These are phyloP conservation scores for Candida tetrigidarum DNA, from an alignment of 1,139 yeast genomes.

Conservation along the genomic window DNA sequence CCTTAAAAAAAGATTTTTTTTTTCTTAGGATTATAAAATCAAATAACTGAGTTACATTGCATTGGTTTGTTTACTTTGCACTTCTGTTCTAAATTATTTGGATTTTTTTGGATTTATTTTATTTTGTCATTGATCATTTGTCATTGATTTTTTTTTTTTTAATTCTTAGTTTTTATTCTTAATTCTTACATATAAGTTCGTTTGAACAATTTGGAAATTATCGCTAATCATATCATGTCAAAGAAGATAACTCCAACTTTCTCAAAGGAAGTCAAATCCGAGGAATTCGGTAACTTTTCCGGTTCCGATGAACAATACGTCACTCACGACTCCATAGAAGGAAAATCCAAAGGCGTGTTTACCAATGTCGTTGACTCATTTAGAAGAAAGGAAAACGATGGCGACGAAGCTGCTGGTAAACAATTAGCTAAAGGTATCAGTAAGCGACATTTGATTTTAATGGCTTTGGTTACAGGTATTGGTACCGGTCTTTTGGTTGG, in stretches of 20 bases:
- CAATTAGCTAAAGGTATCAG: conserved; percentile 37
- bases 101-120: background rate
- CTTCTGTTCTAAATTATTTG: background rate
- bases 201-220: background rate
- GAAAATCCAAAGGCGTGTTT: conserved; percentile 20
- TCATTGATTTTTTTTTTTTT: background rate
- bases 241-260: conserved; percentile 3
- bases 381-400: conserved; percentile 25
- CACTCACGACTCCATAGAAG: conserved; percentile 9
- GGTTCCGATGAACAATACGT: conserved; percentile 17
- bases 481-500: conserved; percentile 50
- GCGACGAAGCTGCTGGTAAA: conserved; percentile 29
- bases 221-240: conserved; percentile 1
- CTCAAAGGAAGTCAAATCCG: conserved; percentile 11
- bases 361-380: conserved; percentile 36
- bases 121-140: background rate
- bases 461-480: conserved; percentile 45
- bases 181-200: background rate
- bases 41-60: too few species aligned
- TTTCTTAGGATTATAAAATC: too few species aligned
- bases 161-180: background rate
- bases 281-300: conserved; percentile 13
- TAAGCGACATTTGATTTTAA: conserved; percentile 38
- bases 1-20: too few species aligned
- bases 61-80: too few species aligned